Evolutionary conservation across 164 flowering plant genomes (phyloP), one percentile per base, ranked within the genome.

Genomic region (Santalum album): DNA sequence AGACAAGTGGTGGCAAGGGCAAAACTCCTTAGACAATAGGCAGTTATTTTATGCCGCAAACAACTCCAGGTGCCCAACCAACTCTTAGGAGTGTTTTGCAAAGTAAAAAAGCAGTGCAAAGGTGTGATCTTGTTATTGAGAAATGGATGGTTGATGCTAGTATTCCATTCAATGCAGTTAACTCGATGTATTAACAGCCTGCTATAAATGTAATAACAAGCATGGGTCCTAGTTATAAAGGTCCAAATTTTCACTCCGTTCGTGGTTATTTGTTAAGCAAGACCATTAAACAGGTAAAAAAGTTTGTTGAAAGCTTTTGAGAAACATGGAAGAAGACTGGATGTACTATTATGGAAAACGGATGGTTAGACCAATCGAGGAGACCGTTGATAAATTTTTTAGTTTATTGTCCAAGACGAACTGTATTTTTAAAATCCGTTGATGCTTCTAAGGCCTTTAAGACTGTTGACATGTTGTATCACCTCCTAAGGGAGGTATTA

Each of bases 381-480:
- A 35, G 26, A 23, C 35, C 26, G 0, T 20, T 53, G 10, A 36
- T 53, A 14, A 53, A 53, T 53, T 53, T 53, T 7, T 15, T 53
- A 20, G 45, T 53, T 2, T 53, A 53, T 53, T 35, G 26, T 11
- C 26, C 49, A 6, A 25, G n/a, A 27, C 49, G 25, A 3, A 58
- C 40, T 4, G 7, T 39, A 0, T 46, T 46, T 46, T 6, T 46
- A 5, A 46, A 46, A 46, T 46, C 50, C 18, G 25, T 46, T 46
- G 50, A 58, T 50, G 62, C 49, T 25, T 36, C 62, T 10, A 14
- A 50, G 29, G 25, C 39, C 20, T 49, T 38, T 0, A 50, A 58
- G 21, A 21, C 12, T 4, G 49, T 12, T 1, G 39, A 25, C 0
- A 16, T 26, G 47, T 58, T 50, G 6, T 25, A 38, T 12, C 26